A percentile compares a stretch with the other conserved stretches of the same genome.
Evolutionary conservation across 2,329 filamentous ascomycete species (phyloP).

Genomic region (Pseudogymnoascus sp.): DNA sequence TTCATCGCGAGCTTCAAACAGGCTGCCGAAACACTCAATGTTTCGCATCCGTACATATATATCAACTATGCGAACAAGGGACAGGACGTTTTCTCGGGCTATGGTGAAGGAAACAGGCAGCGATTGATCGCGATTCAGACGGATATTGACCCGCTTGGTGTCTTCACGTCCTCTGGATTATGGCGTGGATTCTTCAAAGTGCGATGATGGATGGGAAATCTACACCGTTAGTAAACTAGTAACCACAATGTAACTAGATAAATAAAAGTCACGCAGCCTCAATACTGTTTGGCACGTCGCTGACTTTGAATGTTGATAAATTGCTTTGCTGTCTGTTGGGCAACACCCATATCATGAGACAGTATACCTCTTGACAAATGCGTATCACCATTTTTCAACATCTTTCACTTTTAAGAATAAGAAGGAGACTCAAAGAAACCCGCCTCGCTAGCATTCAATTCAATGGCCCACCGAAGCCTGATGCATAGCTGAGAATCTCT

Average conservation of each 20-base stretch:
- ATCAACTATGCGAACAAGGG: conserved; percentile 10
- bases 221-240: background rate
- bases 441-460: background rate
- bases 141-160: conserved; percentile 8
- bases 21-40: background rate
- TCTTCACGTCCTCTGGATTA: conserved; percentile 12
- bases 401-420: background rate
- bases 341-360: background rate
- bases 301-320: background rate
- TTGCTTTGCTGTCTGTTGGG: background rate
- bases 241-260: background rate
- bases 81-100: conserved; percentile 11
- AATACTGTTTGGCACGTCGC: background rate
- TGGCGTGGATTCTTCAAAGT: conserved; percentile 8
- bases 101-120: conserved; percentile 10
- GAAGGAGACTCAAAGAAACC: background rate
- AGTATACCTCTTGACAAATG: background rate
- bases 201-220: background rate
- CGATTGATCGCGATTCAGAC: conserved; percentile 10
- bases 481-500: background rate
- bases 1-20: background rate
- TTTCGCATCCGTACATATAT: conserved; percentile 11
- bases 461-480: background rate
- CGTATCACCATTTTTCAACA: background rate
- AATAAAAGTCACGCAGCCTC: background rate